Conservation (phyloP, 2,329 filamentous ascomycete genomes). For the Stromatinia cepivora region DNA sequence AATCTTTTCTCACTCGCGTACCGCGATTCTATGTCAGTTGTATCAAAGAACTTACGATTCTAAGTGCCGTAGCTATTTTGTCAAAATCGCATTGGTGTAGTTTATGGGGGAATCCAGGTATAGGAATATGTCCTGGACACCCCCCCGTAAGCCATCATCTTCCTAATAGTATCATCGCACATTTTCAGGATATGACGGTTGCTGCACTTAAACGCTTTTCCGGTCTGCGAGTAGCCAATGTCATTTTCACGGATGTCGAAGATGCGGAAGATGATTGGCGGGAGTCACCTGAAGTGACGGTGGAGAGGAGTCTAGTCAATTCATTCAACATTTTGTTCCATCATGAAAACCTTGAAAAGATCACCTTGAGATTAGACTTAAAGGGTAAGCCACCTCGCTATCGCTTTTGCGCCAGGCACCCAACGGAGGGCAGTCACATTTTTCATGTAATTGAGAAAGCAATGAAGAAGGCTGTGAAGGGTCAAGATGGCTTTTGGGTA, state of each 20-base stretch:
- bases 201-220: background rate
- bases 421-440: background rate
- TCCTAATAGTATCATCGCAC: background rate
- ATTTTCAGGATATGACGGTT: background rate
- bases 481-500: background rate
- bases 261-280: background rate
- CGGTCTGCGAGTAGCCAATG: background rate
- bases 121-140: too few relatives aligned
- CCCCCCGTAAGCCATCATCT: background rate
- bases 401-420: background rate
- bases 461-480: background rate
- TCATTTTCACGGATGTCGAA: background rate
- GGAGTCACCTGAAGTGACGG: rapidly evolving
- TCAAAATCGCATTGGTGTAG: too few relatives aligned
- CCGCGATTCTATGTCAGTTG: background rate
- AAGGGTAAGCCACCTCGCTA: background rate
- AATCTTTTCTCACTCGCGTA: background rate
- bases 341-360: background rate
- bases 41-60: background rate
- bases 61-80: background rate
- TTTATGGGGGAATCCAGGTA: too few relatives aligned
- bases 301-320: background rate
- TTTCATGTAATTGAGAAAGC: background rate
- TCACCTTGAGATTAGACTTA: background rate
- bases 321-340: background rate